Base-by-base conservation (phyloP, 2,329 filamentous ascomycete species). In the Ceratocystis diversiconidia region DNA sequence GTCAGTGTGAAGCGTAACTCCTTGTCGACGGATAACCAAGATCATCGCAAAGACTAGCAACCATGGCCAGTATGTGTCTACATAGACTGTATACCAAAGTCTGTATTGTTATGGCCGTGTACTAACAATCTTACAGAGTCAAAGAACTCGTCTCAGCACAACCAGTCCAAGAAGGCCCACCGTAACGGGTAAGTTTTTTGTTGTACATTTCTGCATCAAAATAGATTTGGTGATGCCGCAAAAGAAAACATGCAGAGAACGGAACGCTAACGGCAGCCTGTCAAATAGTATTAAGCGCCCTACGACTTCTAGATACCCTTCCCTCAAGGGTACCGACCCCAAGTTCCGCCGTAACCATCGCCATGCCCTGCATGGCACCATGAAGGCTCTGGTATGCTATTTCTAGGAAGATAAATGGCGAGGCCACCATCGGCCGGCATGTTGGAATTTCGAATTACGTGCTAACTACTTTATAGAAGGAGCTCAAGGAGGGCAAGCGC, bases 311-410 rank as follows among this genome's bases (percentile, higher is more conserved):
- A 86, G 94, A 84, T 99, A 99, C 84, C 94, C 94, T 72, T 97
- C 92, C 74, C 88, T 99, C 76, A 96, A 96, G 79, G 94, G 94
- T 75, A 94, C 90, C 79, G 94, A 99, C 82, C 92, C 94, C 78
- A 99, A 99, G 87, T 99, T 99, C 86, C 88, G 94, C 80, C 88
- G 94, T 82, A 99, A 99, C 86, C 94, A 99, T 85, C 90, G 91
- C 84, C 92, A 99, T 86, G 94, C 94, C 80, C 91, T 97, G 71
- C 94, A 97, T 85, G 94, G 94, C 79, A 99, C 92, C 78, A 91
- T 90, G 85, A 95, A 90, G 84, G 94, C 94, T 78, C 82, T 99
- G 83, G 92, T 97, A 87, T 75, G 89, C 83, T 66, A 60, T 43
- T 43, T 61, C 66, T 65, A 19, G 52, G 17, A 4, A 30, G 12